phyloP scores from a whole-genome alignment of 2,329 filamentous ascomycete species.

The Periconia sp. region DNA sequence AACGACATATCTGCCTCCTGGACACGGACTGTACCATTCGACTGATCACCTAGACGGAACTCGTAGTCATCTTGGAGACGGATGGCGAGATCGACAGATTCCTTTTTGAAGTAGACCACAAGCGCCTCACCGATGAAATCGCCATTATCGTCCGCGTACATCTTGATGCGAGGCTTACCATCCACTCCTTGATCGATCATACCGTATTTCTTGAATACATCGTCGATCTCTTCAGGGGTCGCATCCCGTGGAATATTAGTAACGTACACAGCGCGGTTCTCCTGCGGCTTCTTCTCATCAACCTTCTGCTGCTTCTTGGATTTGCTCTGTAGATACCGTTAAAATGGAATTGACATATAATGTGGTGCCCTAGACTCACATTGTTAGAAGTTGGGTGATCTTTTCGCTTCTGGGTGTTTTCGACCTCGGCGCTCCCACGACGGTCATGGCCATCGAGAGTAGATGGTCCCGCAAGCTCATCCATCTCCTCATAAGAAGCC shows the following conservation, averaged over 20 bases:
- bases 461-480: neutral
- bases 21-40: slow-evolving; percentile 70
- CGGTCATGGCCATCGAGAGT: neutral
- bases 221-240: slow-evolving; percentile 78
- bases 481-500: neutral
- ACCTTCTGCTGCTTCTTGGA: slow-evolving; percentile 34
- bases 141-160: slow-evolving; percentile 83
- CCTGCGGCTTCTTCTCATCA: slow-evolving; percentile 62
- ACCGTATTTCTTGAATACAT: slow-evolving; percentile 86
- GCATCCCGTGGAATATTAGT: slow-evolving; percentile 84
- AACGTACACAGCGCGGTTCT: slow-evolving; percentile 92
- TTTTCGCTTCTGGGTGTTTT: slow-evolving; percentile 33
- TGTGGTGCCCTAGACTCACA: slow-evolving; percentile 15
- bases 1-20: slow-evolving; percentile 87
- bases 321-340: slow-evolving; percentile 22
- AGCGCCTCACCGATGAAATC: slow-evolving; percentile 93
- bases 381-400: slow-evolving; percentile 18
- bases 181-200: slow-evolving; percentile 95
- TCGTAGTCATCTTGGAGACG: slow-evolving; percentile 81
- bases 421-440: slow-evolving; percentile 4
- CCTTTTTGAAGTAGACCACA: slow-evolving; percentile 92
- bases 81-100: slow-evolving; percentile 87
- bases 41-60: slow-evolving; percentile 68
- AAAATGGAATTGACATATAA: too few relatives aligned
- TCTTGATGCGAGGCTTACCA: slow-evolving; percentile 85